These are phyloP conservation scores for Penicillium sp. DNA, from an alignment of 2,329 filamentous ascomycete genomes.

Conservation along the genomic window DNA sequence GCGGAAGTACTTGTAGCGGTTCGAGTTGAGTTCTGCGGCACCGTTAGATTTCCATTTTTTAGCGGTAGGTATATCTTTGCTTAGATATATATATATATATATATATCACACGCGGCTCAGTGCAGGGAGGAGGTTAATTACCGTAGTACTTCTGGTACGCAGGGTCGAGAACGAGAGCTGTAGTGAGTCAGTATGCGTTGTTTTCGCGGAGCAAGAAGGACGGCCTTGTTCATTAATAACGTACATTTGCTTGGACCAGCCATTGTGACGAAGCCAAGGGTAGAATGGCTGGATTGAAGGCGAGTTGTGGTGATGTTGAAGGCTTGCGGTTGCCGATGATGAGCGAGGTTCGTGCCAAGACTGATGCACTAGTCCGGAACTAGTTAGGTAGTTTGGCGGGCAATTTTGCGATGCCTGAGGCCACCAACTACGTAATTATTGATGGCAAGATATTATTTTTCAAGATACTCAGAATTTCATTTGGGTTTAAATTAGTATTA, in stretches of 20 bases:
- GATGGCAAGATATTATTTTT: not conserved
- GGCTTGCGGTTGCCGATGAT: conserved; percentile 1
- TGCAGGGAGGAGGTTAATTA: conserved; percentile 29
- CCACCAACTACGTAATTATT: not conserved
- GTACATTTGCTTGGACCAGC: conserved; percentile 50
- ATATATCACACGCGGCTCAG: not conserved
- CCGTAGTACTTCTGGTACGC: conserved; percentile 49
- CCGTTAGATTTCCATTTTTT: not conserved
- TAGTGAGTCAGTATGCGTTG: conserved; percentile 49
- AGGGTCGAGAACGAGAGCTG: conserved; percentile 41
- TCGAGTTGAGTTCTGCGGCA: conserved; percentile 69
- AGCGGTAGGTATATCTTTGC: no score
- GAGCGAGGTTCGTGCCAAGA: not conserved
- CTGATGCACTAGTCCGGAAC: not conserved
- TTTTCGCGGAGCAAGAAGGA: not conserved
- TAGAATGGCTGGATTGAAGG: not conserved
- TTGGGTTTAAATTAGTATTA: no score
- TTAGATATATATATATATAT: not conserved
- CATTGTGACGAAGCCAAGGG: conserved; percentile 30
- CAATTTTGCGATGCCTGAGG: not conserved
- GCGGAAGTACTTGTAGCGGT: conserved; percentile 91
- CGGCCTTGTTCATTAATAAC: conserved; percentile 13
- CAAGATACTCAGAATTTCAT: no score
- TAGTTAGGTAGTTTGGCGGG: not conserved
- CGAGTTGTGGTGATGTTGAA: not conserved